Evolutionary conservation across 148 eudicot species (phyloP), one percentile per base, ranked within the genome.

Genomic region (Linanthus parryae): DNA sequence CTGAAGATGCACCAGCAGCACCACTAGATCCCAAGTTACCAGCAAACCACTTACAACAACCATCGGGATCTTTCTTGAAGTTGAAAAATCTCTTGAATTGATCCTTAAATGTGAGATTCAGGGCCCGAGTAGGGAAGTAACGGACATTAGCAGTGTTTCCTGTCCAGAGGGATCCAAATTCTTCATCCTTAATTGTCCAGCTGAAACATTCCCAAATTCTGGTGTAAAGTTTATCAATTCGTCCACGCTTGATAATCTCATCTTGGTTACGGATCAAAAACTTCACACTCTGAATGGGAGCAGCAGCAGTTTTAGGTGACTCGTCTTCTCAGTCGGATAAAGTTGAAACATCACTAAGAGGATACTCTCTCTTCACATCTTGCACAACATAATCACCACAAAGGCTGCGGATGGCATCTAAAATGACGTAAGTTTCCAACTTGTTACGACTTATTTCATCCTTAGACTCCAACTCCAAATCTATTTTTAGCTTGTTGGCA

Each of bases 71-170:
- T n/a, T n/a, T n/a, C n/a, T n/a, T n/a, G n/a, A n/a, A n/a, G n/a
- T n/a, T n/a, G n/a, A n/a, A n/a, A n/a, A n/a, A n/a, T n/a, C n/a
- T n/a, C n/a, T n/a, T n/a, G n/a, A n/a, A n/a, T n/a, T n/a, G n/a
- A n/a, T n/a, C n/a, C n/a, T n/a, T n/a, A n/a, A n/a, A n/a, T n/a
- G n/a, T n/a, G n/a, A n/a, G n/a, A n/a, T n/a, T n/a, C n/a, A n/a
- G n/a, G n/a, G 34, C 55, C 55, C 34, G 55, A 51, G 55, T 51
- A 17, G 55, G 55, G 40, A 51, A 51, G 34, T 51, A 51, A 51
- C 55, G 55, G 40, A 51, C 55, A 20, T 51, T 51, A 16, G 55
- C 55, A 33, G 55, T 51, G 55, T 51, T 51, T 4, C 55, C 55
- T 51, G 39, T 51, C 55, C 55, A 51, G 39, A 51, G 20, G 5